Evolutionary conservation across 768 basidiomycete species (phyloP).

Genomic region (Hericium rajendrae): DNA sequence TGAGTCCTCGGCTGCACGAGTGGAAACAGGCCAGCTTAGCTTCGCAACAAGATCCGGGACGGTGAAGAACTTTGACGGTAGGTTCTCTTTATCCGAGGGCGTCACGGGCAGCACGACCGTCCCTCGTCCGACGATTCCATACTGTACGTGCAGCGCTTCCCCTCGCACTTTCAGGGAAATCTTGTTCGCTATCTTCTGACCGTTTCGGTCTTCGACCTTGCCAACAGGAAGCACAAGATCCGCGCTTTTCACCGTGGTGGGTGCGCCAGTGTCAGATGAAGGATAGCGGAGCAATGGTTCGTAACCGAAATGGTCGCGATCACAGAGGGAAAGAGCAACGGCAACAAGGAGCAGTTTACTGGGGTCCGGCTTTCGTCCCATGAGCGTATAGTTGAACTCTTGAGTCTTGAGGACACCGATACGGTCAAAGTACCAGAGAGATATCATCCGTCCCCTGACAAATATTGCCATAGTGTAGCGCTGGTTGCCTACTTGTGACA

Average conservation of each 20-base stretch:
- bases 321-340: too few relatives aligned
- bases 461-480: background rate
- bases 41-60: background rate
- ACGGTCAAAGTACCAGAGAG: background rate
- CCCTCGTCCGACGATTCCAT: background rate
- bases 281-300: too few relatives aligned
- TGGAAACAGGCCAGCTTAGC: background rate
- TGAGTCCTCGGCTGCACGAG: background rate
- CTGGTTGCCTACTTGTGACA: background rate
- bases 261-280: too few relatives aligned
- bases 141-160: background rate
- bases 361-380: too few relatives aligned
- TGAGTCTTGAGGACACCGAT: background rate
- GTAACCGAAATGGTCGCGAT: too few relatives aligned
- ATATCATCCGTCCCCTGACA: background rate
- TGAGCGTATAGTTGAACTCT: background rate
- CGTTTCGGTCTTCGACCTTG: too few relatives aligned
- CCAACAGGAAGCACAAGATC: too few relatives aligned
- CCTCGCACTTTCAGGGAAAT: background rate
- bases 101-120: background rate
- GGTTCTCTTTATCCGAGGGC: background rate
- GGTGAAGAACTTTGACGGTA: background rate
- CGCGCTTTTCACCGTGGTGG: too few relatives aligned
- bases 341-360: too few relatives aligned
- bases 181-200: too few relatives aligned